These are phyloP conservation scores for Mangifera indica DNA, from an alignment of 345 rosid genomes.

Conservation along the genomic window DNA sequence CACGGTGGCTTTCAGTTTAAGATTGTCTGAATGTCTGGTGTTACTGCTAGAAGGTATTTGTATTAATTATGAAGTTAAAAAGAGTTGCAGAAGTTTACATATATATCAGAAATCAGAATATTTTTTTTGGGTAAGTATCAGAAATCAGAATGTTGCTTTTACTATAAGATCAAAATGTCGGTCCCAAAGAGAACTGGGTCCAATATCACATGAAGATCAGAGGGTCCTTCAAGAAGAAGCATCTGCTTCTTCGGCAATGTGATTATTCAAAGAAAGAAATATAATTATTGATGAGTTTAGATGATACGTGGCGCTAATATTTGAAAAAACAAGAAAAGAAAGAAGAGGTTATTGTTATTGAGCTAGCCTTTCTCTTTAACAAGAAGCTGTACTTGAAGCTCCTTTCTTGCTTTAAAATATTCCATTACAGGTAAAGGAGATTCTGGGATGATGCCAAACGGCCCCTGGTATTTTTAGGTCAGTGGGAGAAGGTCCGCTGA, in stretches of 20 bases:
- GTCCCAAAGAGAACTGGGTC: conserved; percentile 33
- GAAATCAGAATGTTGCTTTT: conserved; percentile 9
- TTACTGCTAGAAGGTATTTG: conserved; percentile 12
- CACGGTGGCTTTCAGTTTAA: conserved; percentile 5
- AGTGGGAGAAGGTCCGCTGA: conserved; percentile 51
- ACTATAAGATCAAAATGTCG: conserved; percentile 20
- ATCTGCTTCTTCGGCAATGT: conserved; percentile 17
- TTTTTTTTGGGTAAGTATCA: no score
- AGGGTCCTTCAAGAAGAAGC: conserved; percentile 40
- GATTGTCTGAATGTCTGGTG: conserved; percentile 1
- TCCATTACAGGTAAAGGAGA: conserved; percentile 63
- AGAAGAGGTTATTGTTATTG: conserved; percentile 32
- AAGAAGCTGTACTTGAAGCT: conserved; percentile 51
- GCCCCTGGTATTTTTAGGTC: conserved; percentile 32
- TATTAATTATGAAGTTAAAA: conserved; percentile 12
- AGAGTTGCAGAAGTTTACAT: no score
- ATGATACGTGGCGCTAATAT: conserved; percentile 61
- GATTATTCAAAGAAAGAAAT: conserved; percentile 38
- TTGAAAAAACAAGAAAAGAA: conserved; percentile 69
- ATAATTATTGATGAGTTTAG: conserved; percentile 36
- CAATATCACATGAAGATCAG: conserved; percentile 22
- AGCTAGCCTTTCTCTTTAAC: conserved; percentile 56
- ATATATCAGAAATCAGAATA: neutral
- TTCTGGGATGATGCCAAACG: conserved; percentile 65
- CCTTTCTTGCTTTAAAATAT: conserved; percentile 50